Percentiles rank a stretch among this genome's conserved stretches.
phyloP scores from a whole-genome alignment of 2,329 filamentous ascomycete genomes.

The Zalaria sp. region DNA sequence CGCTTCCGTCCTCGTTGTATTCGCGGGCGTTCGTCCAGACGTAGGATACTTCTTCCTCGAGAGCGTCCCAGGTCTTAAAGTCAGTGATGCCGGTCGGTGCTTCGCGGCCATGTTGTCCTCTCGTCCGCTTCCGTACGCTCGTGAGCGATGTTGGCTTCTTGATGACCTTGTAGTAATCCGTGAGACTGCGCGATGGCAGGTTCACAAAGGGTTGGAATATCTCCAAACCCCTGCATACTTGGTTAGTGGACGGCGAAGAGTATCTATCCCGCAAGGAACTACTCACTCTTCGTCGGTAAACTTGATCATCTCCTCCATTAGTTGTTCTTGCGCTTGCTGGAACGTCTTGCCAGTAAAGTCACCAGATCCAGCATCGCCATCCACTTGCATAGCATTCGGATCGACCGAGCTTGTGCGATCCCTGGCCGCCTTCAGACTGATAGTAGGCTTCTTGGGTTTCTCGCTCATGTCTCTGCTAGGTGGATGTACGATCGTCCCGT shows the following conservation, averaged over 20 bases:
- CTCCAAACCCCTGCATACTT: constrained; percentile 40
- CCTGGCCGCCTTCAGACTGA: constrained; percentile 2
- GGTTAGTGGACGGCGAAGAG: constrained; percentile 2
- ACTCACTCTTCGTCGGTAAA: constrained; percentile 53
- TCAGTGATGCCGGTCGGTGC: constrained; percentile 47
- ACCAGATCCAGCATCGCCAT: constrained; percentile 1
- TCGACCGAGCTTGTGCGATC: constrained; percentile 6
- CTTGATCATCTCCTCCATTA: constrained; percentile 58
- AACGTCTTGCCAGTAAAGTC: constrained; percentile 62
- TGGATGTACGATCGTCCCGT: not conserved
- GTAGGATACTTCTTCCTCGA: constrained; percentile 65
- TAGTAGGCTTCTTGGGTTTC: constrained; percentile 10
- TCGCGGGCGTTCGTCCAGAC: constrained; percentile 81
- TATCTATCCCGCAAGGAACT: not conserved
- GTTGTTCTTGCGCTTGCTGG: constrained; percentile 75
- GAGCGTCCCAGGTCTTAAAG: constrained; percentile 69
- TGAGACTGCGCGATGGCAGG: constrained; percentile 59
- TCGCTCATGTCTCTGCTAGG: constrained; percentile 7
- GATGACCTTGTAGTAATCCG: constrained; percentile 79
- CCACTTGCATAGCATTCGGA: not conserved
- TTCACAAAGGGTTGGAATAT: constrained; percentile 64
- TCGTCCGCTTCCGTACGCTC: constrained; percentile 62
- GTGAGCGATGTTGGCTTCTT: constrained; percentile 66
- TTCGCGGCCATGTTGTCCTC: constrained; percentile 55
- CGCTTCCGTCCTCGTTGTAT: constrained; percentile 86